Percentiles rank a stretch among this genome's conserved stretches.
Conservation (phyloP, 768 basidiomycete species). For the Suillus bovinus region DNA sequence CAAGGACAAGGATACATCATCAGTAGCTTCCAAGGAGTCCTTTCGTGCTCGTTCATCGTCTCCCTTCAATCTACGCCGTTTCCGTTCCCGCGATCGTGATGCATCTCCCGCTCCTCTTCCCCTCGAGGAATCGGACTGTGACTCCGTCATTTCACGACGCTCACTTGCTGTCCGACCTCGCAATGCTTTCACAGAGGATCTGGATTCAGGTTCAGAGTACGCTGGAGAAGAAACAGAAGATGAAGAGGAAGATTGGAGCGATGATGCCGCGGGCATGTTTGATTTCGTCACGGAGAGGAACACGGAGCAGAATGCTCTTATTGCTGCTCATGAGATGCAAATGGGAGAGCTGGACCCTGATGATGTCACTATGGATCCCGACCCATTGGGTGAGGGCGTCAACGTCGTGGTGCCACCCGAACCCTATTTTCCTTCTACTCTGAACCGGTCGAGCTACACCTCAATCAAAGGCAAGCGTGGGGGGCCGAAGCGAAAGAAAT, state of each 20-base stretch:
- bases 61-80: constrained; percentile 75
- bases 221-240: constrained; percentile 49
- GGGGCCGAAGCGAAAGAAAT: constrained; percentile 57
- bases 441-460: constrained; percentile 53
- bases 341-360: constrained; percentile 39
- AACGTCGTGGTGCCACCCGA: constrained; percentile 85
- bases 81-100: constrained; percentile 57
- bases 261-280: constrained; percentile 55
- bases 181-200: constrained; percentile 60
- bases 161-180: constrained; percentile 52
- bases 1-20: constrained; percentile 36
- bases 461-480: constrained; percentile 33
- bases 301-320: constrained; percentile 78
- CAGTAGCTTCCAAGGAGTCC: constrained; percentile 45
- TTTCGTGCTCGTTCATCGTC: constrained; percentile 75
- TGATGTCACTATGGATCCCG: constrained; percentile 60
- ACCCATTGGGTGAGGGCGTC: constrained; percentile 90
- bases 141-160: constrained; percentile 32
- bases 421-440: constrained; percentile 77
- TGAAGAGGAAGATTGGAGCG: constrained; percentile 61
- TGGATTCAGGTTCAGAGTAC: constrained; percentile 66
- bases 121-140: constrained; percentile 56
- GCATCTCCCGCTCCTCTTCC: constrained; percentile 57
- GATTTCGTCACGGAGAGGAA: constrained; percentile 86
- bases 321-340: constrained; percentile 29